Percentiles rank a stretch among this genome's conserved stretches.
Evolutionary conservation across 192 early-diverging fungal species (phyloP).

Genomic region (Ramicandelaber brevisporus): DNA sequence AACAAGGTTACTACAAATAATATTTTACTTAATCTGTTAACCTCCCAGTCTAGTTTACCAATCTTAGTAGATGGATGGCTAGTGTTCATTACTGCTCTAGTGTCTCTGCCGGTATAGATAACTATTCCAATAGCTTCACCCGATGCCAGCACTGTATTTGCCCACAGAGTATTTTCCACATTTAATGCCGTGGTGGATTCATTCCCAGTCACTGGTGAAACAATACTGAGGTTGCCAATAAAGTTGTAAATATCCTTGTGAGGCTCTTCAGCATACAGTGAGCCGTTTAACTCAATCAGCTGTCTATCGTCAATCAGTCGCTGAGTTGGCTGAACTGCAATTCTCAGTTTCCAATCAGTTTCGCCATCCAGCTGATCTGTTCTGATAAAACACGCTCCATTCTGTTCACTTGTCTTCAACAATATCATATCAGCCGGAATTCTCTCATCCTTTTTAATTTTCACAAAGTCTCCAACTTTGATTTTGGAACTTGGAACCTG

Average conservation of each 20-base stretch:
- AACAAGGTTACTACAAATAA: slow-evolving; percentile 61
- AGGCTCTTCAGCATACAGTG: slow-evolving; percentile 70
- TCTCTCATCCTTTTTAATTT: slow-evolving; percentile 65
- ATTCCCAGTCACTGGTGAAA: slow-evolving; percentile 1
- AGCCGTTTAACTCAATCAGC: slow-evolving; percentile 32
- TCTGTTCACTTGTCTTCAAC: slow-evolving; percentile 52
- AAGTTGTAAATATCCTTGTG: slow-evolving; percentile 88
- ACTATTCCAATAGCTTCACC: slow-evolving; percentile 66
- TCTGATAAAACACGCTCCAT: slow-evolving; percentile 79
- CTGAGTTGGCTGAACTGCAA: slow-evolving; percentile 65
- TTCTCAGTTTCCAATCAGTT: slow-evolving; percentile 86
- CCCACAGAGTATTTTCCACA: slow-evolving; percentile 85
- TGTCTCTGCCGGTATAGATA: slow-evolving; percentile 78
- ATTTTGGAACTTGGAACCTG: slow-evolving; percentile 56
- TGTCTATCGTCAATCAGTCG: slow-evolving; percentile 28
- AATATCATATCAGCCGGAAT: slow-evolving; percentile 84
- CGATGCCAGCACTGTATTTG: slow-evolving; percentile 84
- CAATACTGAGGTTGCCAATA: slow-evolving; percentile 38
- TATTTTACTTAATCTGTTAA: slow-evolving; percentile 84
- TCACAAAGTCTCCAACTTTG: slow-evolving; percentile 65
- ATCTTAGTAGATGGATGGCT: slow-evolving; percentile 75
- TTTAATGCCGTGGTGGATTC: slow-evolving; percentile 26
- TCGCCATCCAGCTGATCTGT: slow-evolving; percentile 96
- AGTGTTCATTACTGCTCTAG: slow-evolving; percentile 90
- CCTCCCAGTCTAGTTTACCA: slow-evolving; percentile 67